Base-by-base conservation (phyloP, 176 grass and related monocot species). In the Eremochloa ophiuroides region DNA sequence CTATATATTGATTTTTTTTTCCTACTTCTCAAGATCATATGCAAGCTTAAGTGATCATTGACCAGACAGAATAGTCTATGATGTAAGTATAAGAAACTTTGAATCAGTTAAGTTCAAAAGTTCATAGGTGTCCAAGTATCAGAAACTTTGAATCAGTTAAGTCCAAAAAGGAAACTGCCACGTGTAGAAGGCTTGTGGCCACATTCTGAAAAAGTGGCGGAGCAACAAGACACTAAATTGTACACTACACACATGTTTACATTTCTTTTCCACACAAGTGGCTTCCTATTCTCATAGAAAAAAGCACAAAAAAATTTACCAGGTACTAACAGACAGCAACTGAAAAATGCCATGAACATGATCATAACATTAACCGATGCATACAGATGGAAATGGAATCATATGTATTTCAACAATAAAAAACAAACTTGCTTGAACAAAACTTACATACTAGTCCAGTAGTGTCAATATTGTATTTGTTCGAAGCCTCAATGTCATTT, bases 371-470 rank as follows among this genome's bases (percentile, higher is more conserved):
- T 5, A 78, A 73, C n/a, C 46, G 46, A 88, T 48, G 58, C 66
- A 39, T 8, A 46, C 5, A 61, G 27, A 74, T 42, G 62, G 27
- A 73, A 84, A 74, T 42, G 62, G 27, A 73, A 84, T 66, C 29
- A 40, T 30, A 79, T 38, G 46, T 20, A 59, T 73, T 34, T 28
- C 14, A 79, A 65, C 47, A 74, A 75, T 56, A 48, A 85, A 13
- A 13, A 81, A 37, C 38, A 66, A 89, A 84, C 59, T 60, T 60
- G 43, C 18, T 69, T 67, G 14, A 87, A 75, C 22, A 76, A 48
- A 69, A 95, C 93, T 95, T 88, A 99, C 96, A 99, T 64, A 98
- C 93, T 85, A 99, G 89, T 74, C 93, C 93, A 38, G 91, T 99
- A 20, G 91, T 95, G 63, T 99, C 93, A 77, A 95, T 93, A 71